phyloP scores from a whole-genome alignment of 140 eudicot species.

The Erigeron philadelphicus region DNA sequence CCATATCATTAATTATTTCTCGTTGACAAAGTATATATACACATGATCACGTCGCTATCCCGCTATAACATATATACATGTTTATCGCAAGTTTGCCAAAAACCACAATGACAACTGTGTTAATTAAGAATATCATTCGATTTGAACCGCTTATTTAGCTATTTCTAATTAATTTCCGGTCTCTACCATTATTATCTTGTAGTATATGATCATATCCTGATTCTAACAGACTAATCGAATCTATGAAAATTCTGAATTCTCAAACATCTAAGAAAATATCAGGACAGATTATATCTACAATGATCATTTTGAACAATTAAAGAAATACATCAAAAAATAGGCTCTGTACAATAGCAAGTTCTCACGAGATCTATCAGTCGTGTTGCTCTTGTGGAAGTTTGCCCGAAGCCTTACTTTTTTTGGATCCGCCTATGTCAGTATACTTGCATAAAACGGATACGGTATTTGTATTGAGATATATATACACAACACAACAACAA shows the following conservation, averaged over 20 bases:
- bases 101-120: no score
- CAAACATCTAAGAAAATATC: not conserved
- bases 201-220: not conserved
- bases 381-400: constrained; percentile 93
- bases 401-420: constrained; percentile 83
- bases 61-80: no score
- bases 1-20: not conserved
- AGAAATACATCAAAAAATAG: no score
- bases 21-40: not conserved
- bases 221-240: not conserved
- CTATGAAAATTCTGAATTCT: not conserved
- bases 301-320: no score
- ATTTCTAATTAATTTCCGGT: not conserved
- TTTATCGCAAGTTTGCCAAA: no score
- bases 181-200: not conserved
- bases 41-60: not conserved
- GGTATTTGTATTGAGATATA: not conserved
- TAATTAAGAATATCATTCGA: no score
- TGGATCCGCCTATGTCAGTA: constrained; percentile 61
- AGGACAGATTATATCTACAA: no score
- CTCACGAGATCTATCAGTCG: constrained; percentile 76
- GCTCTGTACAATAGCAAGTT: no score
- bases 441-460: no score
- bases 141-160: no score
- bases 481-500: not conserved